Evolutionary conservation across 2,329 filamentous ascomycete genomes (phyloP).

Genomic region (Scorias spongiosa): DNA sequence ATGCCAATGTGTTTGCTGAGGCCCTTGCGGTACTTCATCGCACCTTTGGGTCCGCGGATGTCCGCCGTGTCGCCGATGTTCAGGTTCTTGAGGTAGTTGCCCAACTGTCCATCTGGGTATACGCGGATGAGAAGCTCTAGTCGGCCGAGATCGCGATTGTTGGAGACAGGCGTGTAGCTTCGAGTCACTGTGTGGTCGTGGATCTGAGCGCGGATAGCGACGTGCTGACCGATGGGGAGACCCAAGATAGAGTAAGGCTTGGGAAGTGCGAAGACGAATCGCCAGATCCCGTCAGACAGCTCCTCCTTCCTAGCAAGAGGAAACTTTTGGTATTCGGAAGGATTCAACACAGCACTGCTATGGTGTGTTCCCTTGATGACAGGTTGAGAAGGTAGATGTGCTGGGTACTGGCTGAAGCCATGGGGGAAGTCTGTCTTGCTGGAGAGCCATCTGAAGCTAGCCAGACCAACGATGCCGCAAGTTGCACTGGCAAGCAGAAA

Average conservation of each 20-base stretch:
- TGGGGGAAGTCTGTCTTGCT: slow-evolving; percentile 5
- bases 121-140: slow-evolving; percentile 38
- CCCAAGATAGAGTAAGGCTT: slow-evolving; percentile 13
- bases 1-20: slow-evolving; percentile 36
- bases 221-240: slow-evolving; percentile 22
- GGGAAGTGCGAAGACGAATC: slow-evolving; percentile 16
- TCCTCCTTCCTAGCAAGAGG: slow-evolving; percentile 21
- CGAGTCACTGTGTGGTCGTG: slow-evolving; percentile 9
- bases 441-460: slow-evolving; percentile 5
- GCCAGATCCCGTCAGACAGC: slow-evolving; percentile 10
- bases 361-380: slow-evolving; percentile 5
- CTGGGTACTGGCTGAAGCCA: slow-evolving; percentile 11
- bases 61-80: slow-evolving; percentile 33
- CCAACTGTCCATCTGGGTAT: slow-evolving; percentile 34
- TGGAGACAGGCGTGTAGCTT: slow-evolving; percentile 12
- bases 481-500: slow-evolving; percentile 21
- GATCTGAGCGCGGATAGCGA: slow-evolving; percentile 15
- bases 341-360: slow-evolving; percentile 34
- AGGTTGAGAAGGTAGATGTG: slow-evolving; percentile 22
- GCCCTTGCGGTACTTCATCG: slow-evolving; percentile 36
- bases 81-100: slow-evolving; percentile 33
- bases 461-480: slow-evolving; percentile 4
- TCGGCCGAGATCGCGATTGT: slow-evolving; percentile 25
- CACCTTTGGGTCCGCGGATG: slow-evolving; percentile 42
- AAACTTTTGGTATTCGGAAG: slow-evolving; percentile 33